Conservation (phyloP, 2,329 filamentous ascomycete genomes). For the Corinectria fuckeliana region DNA sequence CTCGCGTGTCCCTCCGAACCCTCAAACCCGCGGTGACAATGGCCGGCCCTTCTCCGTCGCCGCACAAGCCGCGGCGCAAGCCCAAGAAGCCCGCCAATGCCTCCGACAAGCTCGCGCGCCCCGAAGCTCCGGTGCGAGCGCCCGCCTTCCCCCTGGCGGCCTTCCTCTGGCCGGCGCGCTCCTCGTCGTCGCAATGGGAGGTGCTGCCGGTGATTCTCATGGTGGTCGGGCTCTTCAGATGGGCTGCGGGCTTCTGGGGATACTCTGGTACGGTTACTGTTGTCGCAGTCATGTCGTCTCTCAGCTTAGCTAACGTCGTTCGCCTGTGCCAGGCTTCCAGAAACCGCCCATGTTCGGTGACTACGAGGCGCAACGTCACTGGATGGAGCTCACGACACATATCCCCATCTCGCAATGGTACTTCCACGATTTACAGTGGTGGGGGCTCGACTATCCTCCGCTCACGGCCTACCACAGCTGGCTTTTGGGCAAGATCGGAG, state of each 20-base stretch:
- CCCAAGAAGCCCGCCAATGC: conserved; percentile 56
- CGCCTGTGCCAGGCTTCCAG: conserved; percentile 66
- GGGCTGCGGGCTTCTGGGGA: conserved; percentile 91
- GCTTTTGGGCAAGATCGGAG: conserved; percentile 87
- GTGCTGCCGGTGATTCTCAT: conserved; percentile 87
- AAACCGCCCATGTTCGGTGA: conserved; percentile 93
- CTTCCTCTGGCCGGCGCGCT: conserved; percentile 92
- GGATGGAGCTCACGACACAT: conserved; percentile 96
- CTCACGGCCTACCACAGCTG: conserved; percentile 98
- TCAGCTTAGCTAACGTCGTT: conserved; percentile 20
- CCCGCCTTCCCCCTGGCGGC: conserved; percentile 90
- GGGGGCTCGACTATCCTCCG: conserved; percentile 97
- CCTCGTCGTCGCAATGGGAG: conserved; percentile 88
- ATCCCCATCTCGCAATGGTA: conserved; percentile 96
- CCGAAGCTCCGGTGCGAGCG: conserved; percentile 56
- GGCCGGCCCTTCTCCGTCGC: conserved; percentile 60
- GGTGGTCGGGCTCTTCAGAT: conserved; percentile 88
- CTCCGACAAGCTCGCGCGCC: conserved; percentile 44
- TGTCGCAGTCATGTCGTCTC: background rate
- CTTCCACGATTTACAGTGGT: conserved; percentile 95
- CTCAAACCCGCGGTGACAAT: conserved; percentile 48
- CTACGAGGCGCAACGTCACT: conserved; percentile 97
- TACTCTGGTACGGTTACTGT: conserved; percentile 77
- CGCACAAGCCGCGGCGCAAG: conserved; percentile 67
- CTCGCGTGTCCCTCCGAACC: conserved; percentile 14